Evolutionary conservation across 2,329 filamentous ascomycete genomes (phyloP).

Genomic region (Oidium heveae): DNA sequence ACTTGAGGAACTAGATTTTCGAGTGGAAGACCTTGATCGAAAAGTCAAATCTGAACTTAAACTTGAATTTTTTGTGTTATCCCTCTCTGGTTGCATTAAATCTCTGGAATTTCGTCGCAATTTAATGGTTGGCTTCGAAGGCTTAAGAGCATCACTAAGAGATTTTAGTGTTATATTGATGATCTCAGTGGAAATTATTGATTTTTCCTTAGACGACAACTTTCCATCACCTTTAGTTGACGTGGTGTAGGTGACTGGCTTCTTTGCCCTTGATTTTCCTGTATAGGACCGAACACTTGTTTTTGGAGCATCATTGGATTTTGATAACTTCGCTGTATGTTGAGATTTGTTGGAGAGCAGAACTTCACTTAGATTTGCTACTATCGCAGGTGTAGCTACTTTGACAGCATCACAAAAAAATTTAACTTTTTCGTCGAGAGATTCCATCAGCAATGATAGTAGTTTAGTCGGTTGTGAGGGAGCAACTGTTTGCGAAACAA

Average conservation of each 20-base stretch:
- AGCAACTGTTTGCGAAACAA: too few species aligned
- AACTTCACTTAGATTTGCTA: conserved; percentile 20
- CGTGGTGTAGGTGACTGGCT: conserved; percentile 5
- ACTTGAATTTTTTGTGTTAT: conserved; percentile 14
- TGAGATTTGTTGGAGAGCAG: conserved; percentile 16
- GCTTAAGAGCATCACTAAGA: conserved; percentile 39
- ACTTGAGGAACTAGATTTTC: neutral
- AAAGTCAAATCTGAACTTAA: conserved; percentile 25
- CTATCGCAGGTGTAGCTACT: conserved; percentile 22
- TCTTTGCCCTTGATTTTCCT: conserved; percentile 4
- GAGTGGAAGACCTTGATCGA: conserved; percentile 17
- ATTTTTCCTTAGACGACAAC: conserved; percentile 32
- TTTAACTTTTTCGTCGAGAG: conserved; percentile 18
- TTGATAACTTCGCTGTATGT: neutral
- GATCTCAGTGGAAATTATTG: conserved; percentile 43
- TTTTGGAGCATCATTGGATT: conserved; percentile 1
- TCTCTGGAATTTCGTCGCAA: neutral
- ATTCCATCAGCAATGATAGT: conserved; percentile 14
- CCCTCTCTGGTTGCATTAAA: neutral
- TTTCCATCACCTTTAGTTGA: conserved; percentile 8
- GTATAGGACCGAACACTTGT: conserved; percentile 1
- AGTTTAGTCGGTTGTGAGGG: too few species aligned
- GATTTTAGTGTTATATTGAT: conserved; percentile 46
- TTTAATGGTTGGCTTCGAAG: conserved; percentile 5
- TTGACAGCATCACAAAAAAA: conserved; percentile 22